Conservation (phyloP, 148 eudicot species). For the Rhododendron ferrugineum region DNA sequence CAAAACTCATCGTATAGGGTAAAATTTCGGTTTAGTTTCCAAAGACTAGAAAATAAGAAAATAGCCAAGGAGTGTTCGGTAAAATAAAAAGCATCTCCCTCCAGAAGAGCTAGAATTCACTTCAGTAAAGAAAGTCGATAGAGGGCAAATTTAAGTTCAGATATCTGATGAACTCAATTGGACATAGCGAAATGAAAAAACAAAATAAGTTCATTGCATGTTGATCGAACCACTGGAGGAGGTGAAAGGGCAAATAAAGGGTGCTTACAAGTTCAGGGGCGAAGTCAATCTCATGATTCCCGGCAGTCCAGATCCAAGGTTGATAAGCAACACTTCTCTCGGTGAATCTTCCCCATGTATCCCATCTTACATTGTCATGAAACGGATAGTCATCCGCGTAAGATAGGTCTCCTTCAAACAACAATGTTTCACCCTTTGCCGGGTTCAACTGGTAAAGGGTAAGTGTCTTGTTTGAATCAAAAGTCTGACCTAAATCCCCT, state of each 20-base stretch:
- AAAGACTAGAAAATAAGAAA: neutral
- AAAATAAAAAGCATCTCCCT: neutral
- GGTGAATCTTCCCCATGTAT: conserved; percentile 51
- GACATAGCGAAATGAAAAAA: neutral
- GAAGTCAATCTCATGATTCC: conserved; percentile 59
- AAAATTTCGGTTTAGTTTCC: neutral
- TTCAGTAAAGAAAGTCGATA: neutral
- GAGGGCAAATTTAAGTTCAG: neutral
- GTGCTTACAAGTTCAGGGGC: conserved; percentile 52
- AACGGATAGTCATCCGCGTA: conserved; percentile 36
- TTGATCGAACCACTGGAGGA: neutral
- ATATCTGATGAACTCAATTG: neutral
- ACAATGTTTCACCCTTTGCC: conserved; percentile 23
- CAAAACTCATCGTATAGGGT: neutral
- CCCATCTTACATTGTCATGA: conserved; percentile 57
- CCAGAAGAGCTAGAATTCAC: neutral
- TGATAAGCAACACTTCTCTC: conserved; percentile 60
- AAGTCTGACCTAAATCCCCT: conserved; percentile 51
- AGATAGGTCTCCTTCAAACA: conserved; percentile 42
- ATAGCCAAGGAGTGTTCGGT: neutral
- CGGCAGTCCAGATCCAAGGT: conserved; percentile 73
- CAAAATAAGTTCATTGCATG: no score
- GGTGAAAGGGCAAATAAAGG: neutral
- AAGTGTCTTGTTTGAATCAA: conserved; percentile 36
- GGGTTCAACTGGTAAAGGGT: conserved; percentile 39